Evolutionary conservation across 176 grass and related monocot genomes (phyloP).

Genomic region (Elymus sibiricus): DNA sequence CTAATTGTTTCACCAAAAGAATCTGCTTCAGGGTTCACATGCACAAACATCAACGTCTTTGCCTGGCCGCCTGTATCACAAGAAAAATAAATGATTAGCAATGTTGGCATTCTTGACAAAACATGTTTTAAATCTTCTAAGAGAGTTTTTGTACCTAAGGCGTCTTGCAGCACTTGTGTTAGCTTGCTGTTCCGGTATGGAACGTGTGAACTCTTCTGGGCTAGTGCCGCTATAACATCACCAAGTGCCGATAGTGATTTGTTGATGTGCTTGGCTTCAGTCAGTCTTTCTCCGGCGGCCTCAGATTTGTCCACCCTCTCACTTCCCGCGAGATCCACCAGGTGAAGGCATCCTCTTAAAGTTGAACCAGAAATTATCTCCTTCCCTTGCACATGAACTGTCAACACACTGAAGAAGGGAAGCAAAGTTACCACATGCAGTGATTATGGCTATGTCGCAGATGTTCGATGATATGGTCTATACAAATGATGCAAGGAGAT

Average conservation of each 20-base stretch:
- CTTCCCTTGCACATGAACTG: slow-evolving; percentile 74
- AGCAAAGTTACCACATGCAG: background rate
- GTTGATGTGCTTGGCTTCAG: slow-evolving; percentile 85
- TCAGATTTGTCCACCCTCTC: slow-evolving; percentile 88
- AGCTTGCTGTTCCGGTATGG: slow-evolving; percentile 93
- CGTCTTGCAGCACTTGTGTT: slow-evolving; percentile 85
- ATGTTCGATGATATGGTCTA: background rate
- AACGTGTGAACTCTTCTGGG: slow-evolving; percentile 80
- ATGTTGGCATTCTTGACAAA: background rate
- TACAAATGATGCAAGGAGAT: background rate
- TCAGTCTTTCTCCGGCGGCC: slow-evolving; percentile 75
- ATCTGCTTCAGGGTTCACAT: slow-evolving; percentile 76
- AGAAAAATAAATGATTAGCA: slow-evolving; percentile 12
- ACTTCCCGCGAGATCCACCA: slow-evolving; percentile 89
- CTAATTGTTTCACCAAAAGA: slow-evolving; percentile 82
- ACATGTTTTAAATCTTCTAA: background rate
- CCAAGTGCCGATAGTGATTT: slow-evolving; percentile 79
- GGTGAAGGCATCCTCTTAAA: slow-evolving; percentile 75
- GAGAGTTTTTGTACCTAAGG: slow-evolving; percentile 53
- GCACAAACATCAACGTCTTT: slow-evolving; percentile 95
- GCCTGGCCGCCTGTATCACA: slow-evolving; percentile 73
- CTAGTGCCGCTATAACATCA: slow-evolving; percentile 85
- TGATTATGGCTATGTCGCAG: background rate
- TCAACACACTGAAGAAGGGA: slow-evolving; percentile 65
- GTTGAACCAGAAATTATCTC: slow-evolving; percentile 57